These are phyloP conservation scores for Amanita thiersii DNA, from an alignment of 768 basidiomycete species.

Conservation along the genomic window DNA sequence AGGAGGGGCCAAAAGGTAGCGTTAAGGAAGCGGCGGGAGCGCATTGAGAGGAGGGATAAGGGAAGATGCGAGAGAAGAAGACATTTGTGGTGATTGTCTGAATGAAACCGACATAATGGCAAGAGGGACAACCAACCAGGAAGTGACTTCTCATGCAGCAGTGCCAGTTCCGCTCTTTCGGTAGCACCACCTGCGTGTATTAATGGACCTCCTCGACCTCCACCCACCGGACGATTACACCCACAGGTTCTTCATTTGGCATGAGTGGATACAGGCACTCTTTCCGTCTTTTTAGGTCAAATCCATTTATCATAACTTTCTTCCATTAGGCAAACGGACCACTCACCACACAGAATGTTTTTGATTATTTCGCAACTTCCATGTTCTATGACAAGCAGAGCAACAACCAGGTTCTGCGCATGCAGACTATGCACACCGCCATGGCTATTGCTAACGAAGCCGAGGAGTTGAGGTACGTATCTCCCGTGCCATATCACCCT, in stretches of 20 bases:
- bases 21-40: constrained; percentile 8
- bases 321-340: constrained; percentile 60
- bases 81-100: too few species aligned
- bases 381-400: constrained; percentile 95
- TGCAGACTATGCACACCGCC: constrained; percentile 91
- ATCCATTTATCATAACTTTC: constrained; percentile 5
- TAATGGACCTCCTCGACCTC: constrained; percentile 49
- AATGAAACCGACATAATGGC: constrained; percentile 16
- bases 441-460: constrained; percentile 69
- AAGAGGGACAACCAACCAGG: constrained; percentile 1
- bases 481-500: neutral
- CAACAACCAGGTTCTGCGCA: constrained; percentile 86
- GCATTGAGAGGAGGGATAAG: constrained; percentile 9
- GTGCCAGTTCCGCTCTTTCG: constrained; percentile 1
- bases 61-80: constrained; percentile 3
- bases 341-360: constrained; percentile 67
- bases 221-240: constrained; percentile 79
- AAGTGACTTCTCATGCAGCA: constrained; percentile 3
- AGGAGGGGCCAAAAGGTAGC: constrained; percentile 11
- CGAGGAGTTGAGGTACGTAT: constrained; percentile 72
- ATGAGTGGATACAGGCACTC: constrained; percentile 88
- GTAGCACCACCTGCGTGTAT: too few species aligned
- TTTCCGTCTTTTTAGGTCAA: constrained; percentile 6
- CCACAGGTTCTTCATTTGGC: constrained; percentile 83
- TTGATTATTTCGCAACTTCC: constrained; percentile 85